phyloP scores from a whole-genome alignment of 2,329 filamentous ascomycete genomes.

The Pseudopithomyces chartarum region DNA sequence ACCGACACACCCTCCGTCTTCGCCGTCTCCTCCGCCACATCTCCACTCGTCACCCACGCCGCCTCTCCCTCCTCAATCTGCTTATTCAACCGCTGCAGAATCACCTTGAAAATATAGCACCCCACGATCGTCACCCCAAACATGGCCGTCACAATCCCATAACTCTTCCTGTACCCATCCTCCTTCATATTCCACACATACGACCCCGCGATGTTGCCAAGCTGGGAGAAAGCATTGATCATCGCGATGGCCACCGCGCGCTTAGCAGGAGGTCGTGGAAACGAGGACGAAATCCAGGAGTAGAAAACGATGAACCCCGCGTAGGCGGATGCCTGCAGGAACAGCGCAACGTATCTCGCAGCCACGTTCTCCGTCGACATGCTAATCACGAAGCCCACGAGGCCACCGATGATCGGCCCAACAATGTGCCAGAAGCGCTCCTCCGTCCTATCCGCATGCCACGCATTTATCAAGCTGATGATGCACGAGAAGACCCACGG shows the following conservation, averaged over 20 bases:
- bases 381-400: slow-evolving; percentile 51
- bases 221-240: slow-evolving; percentile 58
- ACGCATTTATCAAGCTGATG: slow-evolving; percentile 55
- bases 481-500: slow-evolving; percentile 56
- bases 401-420: slow-evolving; percentile 47
- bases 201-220: slow-evolving; percentile 57
- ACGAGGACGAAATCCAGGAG: slow-evolving; percentile 42
- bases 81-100: slow-evolving; percentile 37
- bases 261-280: slow-evolving; percentile 64
- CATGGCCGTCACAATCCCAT: slow-evolving; percentile 69
- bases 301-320: slow-evolving; percentile 46
- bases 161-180: slow-evolving; percentile 67
- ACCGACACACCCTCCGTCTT: slow-evolving; percentile 32
- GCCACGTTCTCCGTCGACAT: slow-evolving; percentile 38
- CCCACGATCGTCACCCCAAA: slow-evolving; percentile 64
- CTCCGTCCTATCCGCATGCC: slow-evolving; percentile 57
- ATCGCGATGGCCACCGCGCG: slow-evolving; percentile 65
- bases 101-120: slow-evolving; percentile 45
- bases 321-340: slow-evolving; percentile 47
- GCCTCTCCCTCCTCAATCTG: slow-evolving; percentile 35
- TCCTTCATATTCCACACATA: slow-evolving; percentile 67
- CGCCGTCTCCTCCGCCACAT: slow-evolving; percentile 38
- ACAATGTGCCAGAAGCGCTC: slow-evolving; percentile 61
- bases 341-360: slow-evolving; percentile 40
- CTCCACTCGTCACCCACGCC: slow-evolving; percentile 32